Percentiles rank a stretch among this genome's conserved stretches.
Conservation (phyloP, 495 filamentous ascomycete genomes). For the Penicillium mononematosum region DNA sequence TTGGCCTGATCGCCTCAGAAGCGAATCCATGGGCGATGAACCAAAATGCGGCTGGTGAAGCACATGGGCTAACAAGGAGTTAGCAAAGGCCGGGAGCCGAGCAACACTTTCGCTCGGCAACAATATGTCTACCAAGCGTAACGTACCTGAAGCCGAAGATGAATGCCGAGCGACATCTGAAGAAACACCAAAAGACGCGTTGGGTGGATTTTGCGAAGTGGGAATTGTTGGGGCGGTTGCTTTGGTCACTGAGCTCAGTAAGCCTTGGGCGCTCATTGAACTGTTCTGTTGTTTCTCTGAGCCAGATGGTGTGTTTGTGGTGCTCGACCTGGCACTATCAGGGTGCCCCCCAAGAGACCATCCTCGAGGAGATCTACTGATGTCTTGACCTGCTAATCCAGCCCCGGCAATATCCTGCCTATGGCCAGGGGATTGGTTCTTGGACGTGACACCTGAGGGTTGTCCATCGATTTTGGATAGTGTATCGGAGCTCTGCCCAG, state of each 20-base stretch:
- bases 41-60: conserved; percentile 20
- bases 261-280: conserved; percentile 4
- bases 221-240: conserved; percentile 18
- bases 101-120: not conserved
- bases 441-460: conserved; percentile 45
- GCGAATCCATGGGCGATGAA: conserved; percentile 31
- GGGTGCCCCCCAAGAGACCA: conserved; percentile 20
- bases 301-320: conserved; percentile 20
- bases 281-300: conserved; percentile 18
- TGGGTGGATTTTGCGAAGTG: conserved; percentile 7
- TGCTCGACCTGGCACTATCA: conserved; percentile 25
- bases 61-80: conserved; percentile 1
- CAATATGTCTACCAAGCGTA: not conserved
- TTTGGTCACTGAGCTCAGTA: conserved; percentile 10
- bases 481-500: conserved; percentile 36
- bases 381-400: conserved; percentile 41
- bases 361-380: conserved; percentile 23
- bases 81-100: not conserved
- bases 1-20: conserved; percentile 52
- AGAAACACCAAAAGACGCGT: not conserved
- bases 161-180: not conserved
- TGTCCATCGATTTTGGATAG: conserved; percentile 29
- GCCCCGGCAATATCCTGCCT: conserved; percentile 50
- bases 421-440: conserved; percentile 49
- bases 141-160: conserved; percentile 2